Evolutionary conservation across 805 yeast genomes (phyloP).

Genomic region (Pichia eremophila): DNA sequence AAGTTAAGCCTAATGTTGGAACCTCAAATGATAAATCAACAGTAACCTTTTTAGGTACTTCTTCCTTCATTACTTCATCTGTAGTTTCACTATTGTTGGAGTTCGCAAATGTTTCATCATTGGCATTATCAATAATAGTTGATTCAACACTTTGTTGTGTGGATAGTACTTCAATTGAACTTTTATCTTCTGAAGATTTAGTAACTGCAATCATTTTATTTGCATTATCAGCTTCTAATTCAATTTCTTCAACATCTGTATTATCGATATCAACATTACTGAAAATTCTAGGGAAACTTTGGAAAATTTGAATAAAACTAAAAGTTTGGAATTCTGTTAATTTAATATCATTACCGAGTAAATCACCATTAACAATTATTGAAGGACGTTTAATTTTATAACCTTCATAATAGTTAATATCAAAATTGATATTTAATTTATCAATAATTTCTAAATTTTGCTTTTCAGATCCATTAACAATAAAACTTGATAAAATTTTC

Average conservation of each 20-base stretch:
- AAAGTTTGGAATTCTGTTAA: constrained; percentile 67
- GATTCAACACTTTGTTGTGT: not conserved
- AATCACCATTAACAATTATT: constrained; percentile 42
- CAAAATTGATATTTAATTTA: constrained; percentile 51
- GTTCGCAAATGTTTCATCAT: not conserved
- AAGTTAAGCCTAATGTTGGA: constrained; percentile 54
- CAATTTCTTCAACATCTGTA: constrained; percentile 40
- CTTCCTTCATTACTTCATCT: not conserved
- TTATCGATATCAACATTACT: constrained; percentile 32
- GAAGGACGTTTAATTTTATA: constrained; percentile 34
- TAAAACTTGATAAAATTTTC: constrained; percentile 51
- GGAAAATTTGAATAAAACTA: constrained; percentile 45
- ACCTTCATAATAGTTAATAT: constrained; percentile 45
- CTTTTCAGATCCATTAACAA: constrained; percentile 29
- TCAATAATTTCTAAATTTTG: constrained; percentile 61
- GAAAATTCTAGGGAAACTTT: constrained; percentile 48
- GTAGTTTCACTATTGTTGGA: not conserved
- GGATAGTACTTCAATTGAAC: not conserved
- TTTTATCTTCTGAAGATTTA: not conserved
- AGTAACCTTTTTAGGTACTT: constrained; percentile 6
- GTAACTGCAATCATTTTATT: constrained; percentile 32
- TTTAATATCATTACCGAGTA: constrained; percentile 53
- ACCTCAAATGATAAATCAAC: constrained; percentile 45
- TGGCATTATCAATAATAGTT: not conserved
- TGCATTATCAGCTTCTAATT: constrained; percentile 57